Evolutionary conservation across 768 basidiomycete genomes (phyloP), one percentile per base, ranked within the genome.

Genomic region (Dentipellis sp.): DNA sequence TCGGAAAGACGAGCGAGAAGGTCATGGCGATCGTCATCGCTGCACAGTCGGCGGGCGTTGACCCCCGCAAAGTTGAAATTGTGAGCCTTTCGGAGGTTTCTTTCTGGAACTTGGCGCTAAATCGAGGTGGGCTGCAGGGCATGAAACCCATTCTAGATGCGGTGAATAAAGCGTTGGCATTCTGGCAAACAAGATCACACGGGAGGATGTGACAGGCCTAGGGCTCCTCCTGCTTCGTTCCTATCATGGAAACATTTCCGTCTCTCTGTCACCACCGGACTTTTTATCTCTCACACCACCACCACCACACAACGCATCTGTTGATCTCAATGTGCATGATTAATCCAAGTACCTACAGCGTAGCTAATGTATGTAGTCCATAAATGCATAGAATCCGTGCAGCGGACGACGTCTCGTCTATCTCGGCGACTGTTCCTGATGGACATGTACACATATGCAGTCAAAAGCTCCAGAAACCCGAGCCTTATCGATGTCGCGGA

Each of bases 1-100:
- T 98, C 36, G 70, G 76, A 42, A 86, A 82, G 66, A 94, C 90
- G 0, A 81, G 77, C 29, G 90, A 88, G 68, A 92, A 95, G 67
- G 84, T 94, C 1, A 78, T 81, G 7, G 84, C 84, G 4, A 75
- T 97, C n/a, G 78, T 94, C 3, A 75, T 75, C 46, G 71, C 75
- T 19, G 87, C 83, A 10, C 76, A 78, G 39, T 68, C 73, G 58
- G 77, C 82, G 60, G 82, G 84, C 6, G 71, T 85, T n/a, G 86
- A 90, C 59, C 73, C 79, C 5, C 65, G 62, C 34, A 74, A 78
- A 62, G 80, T 93, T 45, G 76, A 84, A 65, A 79, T 76, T 29
- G 91, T 91, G 65, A 67, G 85, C 72, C 17, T 16, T 6, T 6
- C 29, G 3, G 29, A 29, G 3, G 29, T 52, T 47, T 53, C 42